Percentiles rank a stretch among this genome's conserved stretches.
phyloP scores from a whole-genome alignment of 1,284 basidiomycete genomes.

The Ganoderma lingzhi region DNA sequence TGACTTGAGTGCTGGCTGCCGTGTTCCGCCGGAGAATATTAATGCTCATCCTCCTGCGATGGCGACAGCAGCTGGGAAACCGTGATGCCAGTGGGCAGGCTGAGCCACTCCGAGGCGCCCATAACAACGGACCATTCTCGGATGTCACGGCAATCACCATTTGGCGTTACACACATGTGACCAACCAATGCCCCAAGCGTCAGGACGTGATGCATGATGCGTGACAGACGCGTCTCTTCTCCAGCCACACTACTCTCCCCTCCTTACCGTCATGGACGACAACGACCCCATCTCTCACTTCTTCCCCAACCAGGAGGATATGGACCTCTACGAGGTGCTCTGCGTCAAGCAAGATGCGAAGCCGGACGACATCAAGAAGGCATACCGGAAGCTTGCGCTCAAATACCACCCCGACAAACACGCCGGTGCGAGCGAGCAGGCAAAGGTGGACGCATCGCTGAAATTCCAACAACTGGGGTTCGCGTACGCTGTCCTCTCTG shows the following conservation, averaged over 20 bases:
- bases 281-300: slow-evolving; percentile 81
- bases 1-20: not conserved
- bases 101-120: slow-evolving; percentile 20
- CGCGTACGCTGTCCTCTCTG: slow-evolving; percentile 87
- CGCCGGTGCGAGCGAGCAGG: slow-evolving; percentile 62
- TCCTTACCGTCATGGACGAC: slow-evolving; percentile 45
- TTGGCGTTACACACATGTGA: not conserved
- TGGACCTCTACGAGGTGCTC: slow-evolving; percentile 83
- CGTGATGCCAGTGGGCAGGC: too few relatives aligned
- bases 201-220: slow-evolving; percentile 33
- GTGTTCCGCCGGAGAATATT: not conserved
- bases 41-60: slow-evolving; percentile 10
- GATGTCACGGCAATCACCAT: slow-evolving; percentile 11
- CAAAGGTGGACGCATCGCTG: slow-evolving; percentile 68
- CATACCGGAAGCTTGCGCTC: slow-evolving; percentile 88
- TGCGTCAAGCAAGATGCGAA: slow-evolving; percentile 61
- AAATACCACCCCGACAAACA: slow-evolving; percentile 92
- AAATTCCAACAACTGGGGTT: slow-evolving; percentile 93
- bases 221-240: slow-evolving; percentile 31
- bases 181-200: not conserved
- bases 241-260: slow-evolving; percentile 18
- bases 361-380: slow-evolving; percentile 77
- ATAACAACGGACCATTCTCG: slow-evolving; percentile 24
- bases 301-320: slow-evolving; percentile 74
- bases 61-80: slow-evolving; percentile 15